phyloP scores from a whole-genome alignment of 2,329 filamentous ascomycete genomes.

The Neocatenulostroma microsporum region DNA sequence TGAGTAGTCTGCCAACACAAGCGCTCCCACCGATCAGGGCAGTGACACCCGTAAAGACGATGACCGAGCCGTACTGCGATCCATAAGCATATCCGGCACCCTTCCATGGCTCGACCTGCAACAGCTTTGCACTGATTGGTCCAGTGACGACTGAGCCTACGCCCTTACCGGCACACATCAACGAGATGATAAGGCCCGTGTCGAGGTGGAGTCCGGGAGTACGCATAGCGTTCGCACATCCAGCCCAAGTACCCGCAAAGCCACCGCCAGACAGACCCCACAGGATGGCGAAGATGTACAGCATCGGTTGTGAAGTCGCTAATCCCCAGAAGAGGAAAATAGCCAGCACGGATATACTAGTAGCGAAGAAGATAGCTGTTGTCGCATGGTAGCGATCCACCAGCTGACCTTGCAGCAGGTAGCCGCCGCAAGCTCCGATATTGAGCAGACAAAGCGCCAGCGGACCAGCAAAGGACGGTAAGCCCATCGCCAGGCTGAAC shows the following conservation, averaged over 20 bases:
- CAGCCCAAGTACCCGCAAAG: constrained; percentile 31
- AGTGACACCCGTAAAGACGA: constrained; percentile 5
- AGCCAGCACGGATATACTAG: constrained; percentile 30
- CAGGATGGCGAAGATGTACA: constrained; percentile 37
- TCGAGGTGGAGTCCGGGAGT: constrained; percentile 27
- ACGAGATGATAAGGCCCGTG: constrained; percentile 42
- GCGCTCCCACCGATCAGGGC: constrained; percentile 4
- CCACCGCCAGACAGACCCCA: constrained; percentile 38
- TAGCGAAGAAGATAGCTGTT: constrained; percentile 21
- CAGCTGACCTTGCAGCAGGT: constrained; percentile 32
- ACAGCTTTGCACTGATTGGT: constrained; percentile 42
- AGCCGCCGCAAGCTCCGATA: constrained; percentile 31
- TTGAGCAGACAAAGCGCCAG: constrained; percentile 36
- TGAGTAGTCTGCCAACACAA: constrained; percentile 3
- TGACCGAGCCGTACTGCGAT: constrained; percentile 3
- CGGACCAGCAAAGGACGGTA: constrained; percentile 28
- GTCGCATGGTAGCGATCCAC: constrained; percentile 35
- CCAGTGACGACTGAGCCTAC: constrained; percentile 47
- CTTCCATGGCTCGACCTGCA: constrained; percentile 14
- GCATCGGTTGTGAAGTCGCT: constrained; percentile 33
- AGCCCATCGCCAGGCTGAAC: constrained; percentile 33
- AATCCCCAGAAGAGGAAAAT: constrained; percentile 41
- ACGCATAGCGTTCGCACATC: constrained; percentile 20
- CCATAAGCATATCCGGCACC: constrained; percentile 6
- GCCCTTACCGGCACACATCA: constrained; percentile 43